Percentiles rank a stretch among this genome's conserved stretches.
These are phyloP conservation scores for Elaeis guineensis DNA, from an alignment of 176 grass and related monocot genomes.

Conservation along the genomic window DNA sequence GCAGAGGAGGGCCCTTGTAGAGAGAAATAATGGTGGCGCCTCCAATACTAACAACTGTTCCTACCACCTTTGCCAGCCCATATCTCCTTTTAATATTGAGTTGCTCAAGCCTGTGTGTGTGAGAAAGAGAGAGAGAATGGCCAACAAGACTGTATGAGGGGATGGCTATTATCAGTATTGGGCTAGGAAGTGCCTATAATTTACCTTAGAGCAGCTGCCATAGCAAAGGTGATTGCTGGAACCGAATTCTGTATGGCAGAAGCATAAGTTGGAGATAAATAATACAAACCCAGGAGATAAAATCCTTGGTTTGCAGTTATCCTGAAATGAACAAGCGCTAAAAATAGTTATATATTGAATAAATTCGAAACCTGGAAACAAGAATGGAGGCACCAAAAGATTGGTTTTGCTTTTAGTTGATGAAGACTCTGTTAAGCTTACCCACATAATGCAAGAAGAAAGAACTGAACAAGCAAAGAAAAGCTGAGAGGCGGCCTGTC, in stretches of 20 bases:
- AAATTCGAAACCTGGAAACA: constrained; percentile 2
- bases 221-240: constrained; percentile 73
- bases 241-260: constrained; percentile 90
- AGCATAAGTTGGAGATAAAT: constrained; percentile 89
- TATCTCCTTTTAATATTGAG: constrained; percentile 51
- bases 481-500: constrained; percentile 83
- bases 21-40: constrained; percentile 84
- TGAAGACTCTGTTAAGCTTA: constrained; percentile 23
- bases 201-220: constrained; percentile 64
- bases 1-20: constrained; percentile 80
- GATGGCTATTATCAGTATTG: too few relatives aligned
- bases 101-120: constrained; percentile 59
- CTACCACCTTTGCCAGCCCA: constrained; percentile 72
- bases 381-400: not conserved
- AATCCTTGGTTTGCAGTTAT: constrained; percentile 98
- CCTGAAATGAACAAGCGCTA: constrained; percentile 12
- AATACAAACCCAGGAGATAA: constrained; percentile 81
- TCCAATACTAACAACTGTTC: constrained; percentile 79
- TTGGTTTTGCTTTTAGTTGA: not conserved
- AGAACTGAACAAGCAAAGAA: constrained; percentile 74
- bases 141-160: not conserved
- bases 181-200: not conserved
- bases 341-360: too few relatives aligned
- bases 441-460: constrained; percentile 77
- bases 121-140: not conserved